Evolutionary conservation across 2,329 filamentous ascomycete genomes (phyloP).

Genomic region (Penicillium sp.): DNA sequence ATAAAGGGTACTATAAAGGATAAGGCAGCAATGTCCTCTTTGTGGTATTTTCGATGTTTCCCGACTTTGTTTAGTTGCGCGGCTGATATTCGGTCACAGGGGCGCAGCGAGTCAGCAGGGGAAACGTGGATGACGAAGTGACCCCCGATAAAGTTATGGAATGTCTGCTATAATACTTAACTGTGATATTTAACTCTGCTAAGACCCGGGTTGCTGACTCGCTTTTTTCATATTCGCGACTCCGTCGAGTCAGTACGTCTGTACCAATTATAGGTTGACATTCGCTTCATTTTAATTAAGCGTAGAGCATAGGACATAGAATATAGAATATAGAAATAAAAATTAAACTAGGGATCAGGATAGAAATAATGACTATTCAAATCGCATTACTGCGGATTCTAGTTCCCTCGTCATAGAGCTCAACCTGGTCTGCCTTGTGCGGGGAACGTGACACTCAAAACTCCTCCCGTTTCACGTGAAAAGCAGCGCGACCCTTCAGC

Average conservation of each 20-base stretch:
- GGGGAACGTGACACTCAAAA: neutral
- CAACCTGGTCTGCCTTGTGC: neutral
- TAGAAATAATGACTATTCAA: too few relatives aligned
- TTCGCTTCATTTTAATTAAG: neutral
- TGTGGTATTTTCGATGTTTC: neutral
- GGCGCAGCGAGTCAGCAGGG: slow-evolving; percentile 25
- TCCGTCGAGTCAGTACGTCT: neutral
- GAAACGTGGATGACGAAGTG: slow-evolving; percentile 11
- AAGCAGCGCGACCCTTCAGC: neutral
- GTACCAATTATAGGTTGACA: neutral
- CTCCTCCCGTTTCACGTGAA: neutral
- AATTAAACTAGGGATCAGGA: too few relatives aligned
- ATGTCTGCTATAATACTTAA: neutral
- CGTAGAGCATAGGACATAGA: neutral
- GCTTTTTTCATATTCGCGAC: neutral
- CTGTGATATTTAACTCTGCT: neutral
- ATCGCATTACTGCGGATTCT: neutral
- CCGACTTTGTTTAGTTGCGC: slow-evolving; percentile 4
- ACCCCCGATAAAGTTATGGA: neutral
- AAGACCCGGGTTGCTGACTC: neutral
- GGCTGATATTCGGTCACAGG: slow-evolving; percentile 20
- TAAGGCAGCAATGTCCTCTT: slow-evolving; percentile 5
- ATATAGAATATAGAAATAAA: neutral
- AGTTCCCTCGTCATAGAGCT: neutral
- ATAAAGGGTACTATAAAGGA: neutral